Base-by-base conservation (phyloP, 2,329 filamentous ascomycete genomes). In the Talaromyces funiculosus region DNA sequence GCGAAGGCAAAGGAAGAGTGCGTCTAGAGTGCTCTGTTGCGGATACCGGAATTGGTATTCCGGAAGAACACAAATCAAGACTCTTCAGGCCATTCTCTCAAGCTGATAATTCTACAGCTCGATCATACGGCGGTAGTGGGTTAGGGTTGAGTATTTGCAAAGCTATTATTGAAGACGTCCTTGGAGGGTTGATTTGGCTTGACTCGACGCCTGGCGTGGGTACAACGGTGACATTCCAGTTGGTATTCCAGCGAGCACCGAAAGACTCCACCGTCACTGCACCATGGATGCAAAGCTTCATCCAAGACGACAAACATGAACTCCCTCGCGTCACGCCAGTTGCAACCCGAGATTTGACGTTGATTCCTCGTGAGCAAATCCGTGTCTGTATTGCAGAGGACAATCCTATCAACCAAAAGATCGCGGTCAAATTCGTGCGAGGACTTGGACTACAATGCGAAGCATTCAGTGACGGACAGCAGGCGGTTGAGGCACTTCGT, bases 351-450 rank as follows among this genome's bases (percentile, higher is more conserved):
- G 87, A 92, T 70, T 81, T 97, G 4, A 87, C 87, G 18, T 81
- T 82, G 61, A 83, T 97, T 6, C 86, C 89, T 8, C 86, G 90
- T 61, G 85, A 92, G 47, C 82, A 95, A 60, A 80, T 97, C 31
- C 87, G 90, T 33, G 87, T 97, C 31, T 96, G 92, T 73, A 93
- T 97, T 61, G 93, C 93, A 0, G 93, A 97, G 70, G 93, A 97
- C 77, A 97, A 97, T 66, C 85, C 88, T 3, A 96, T 97, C 78
- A 97, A 97, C 68, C 90, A 95, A 70, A 91, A 90, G 73, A 97
- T 97, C 66, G 92, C 92, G 1, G 90, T 96, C 54, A 90, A 92
- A 66, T 97, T 96, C 67, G 89, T 95, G 60, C 86, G 88, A 66
- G 89, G 90, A 60, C 82, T 97, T 9, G 92, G 92, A 2, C 93